Percentiles rank a stretch among this genome's conserved stretches.
phyloP scores from a whole-genome alignment of 192 early-diverging fungal species.

The Phlyctochytrium planicorne region DNA sequence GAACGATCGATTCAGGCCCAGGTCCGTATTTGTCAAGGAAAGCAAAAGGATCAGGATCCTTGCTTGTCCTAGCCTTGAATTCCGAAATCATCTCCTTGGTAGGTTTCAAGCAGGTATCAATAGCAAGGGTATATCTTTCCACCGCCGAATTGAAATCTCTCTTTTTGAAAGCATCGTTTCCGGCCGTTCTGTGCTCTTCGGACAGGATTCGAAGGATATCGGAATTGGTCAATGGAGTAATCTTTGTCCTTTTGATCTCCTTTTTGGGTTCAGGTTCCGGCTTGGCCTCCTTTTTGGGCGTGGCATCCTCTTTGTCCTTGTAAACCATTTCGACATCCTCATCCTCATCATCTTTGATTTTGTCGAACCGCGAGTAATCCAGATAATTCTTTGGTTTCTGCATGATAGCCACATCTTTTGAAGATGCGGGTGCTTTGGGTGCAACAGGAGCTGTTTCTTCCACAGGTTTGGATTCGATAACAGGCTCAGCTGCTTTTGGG shows the following conservation, averaged over 20 bases:
- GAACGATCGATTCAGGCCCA: background rate
- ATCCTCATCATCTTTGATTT: constrained; percentile 10
- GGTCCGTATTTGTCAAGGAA: background rate
- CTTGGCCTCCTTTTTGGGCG: constrained; percentile 1
- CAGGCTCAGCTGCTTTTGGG: background rate
- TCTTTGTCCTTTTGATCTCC: background rate
- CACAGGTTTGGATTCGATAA: too few species aligned
- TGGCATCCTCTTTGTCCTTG: background rate
- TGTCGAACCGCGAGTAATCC: constrained; percentile 24
- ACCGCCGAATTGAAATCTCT: background rate
- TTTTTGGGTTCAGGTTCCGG: background rate
- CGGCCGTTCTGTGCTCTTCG: background rate
- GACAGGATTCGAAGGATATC: constrained; percentile 14
- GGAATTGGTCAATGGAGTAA: background rate
- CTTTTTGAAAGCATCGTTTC: constrained; percentile 11
- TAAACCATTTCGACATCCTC: constrained; percentile 2
- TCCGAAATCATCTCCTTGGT: background rate
- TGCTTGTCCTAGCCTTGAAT: background rate
- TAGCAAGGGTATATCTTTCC: constrained; percentile 16
- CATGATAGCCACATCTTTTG: background rate
- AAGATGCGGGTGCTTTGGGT: background rate
- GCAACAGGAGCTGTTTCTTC: too few species aligned
- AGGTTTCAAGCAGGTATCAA: constrained; percentile 12
- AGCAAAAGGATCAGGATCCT: background rate
- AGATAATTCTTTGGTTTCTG: constrained; percentile 13